Percentiles rank a stretch among this genome's conserved stretches.
Evolutionary conservation across 352 stramenopile species (phyloP).

Genomic region (Globisporangium mamillatum): DNA sequence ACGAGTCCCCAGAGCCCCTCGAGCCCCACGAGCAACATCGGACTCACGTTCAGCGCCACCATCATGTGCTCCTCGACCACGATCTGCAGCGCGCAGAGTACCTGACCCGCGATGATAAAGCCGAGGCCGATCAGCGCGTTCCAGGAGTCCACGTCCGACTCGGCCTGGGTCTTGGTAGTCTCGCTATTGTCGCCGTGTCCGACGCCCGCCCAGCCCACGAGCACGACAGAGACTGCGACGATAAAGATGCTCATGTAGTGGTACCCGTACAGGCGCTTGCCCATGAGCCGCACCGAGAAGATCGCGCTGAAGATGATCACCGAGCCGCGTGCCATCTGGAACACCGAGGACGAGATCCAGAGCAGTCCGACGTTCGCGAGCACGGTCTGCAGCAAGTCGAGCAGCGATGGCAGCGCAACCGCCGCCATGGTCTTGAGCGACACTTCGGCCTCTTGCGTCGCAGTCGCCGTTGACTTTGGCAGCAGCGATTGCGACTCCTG

Average conservation of each 20-base stretch:
- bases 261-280: slow-evolving; percentile 78
- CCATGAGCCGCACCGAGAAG: slow-evolving; percentile 82
- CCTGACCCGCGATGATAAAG: slow-evolving; percentile 78
- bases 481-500: slow-evolving; percentile 16
- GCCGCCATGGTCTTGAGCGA: slow-evolving; percentile 51
- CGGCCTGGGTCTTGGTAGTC: slow-evolving; percentile 13
- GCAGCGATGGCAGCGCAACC: slow-evolving; percentile 66
- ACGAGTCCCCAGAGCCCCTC: slow-evolving; percentile 87
- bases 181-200: slow-evolving; percentile 20
- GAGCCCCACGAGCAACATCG: slow-evolving; percentile 84
- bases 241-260: slow-evolving; percentile 84
- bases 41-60: slow-evolving; percentile 73
- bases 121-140: slow-evolving; percentile 68
- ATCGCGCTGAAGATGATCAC: slow-evolving; percentile 91
- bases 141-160: slow-evolving; percentile 17
- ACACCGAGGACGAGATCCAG: slow-evolving; percentile 88
- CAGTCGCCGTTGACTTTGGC: background rate
- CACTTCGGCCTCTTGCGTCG: slow-evolving; percentile 6
- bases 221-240: slow-evolving; percentile 63
- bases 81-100: slow-evolving; percentile 86
- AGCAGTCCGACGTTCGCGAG: slow-evolving; percentile 84
- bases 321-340: slow-evolving; percentile 88
- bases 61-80: slow-evolving; percentile 90
- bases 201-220: slow-evolving; percentile 71
- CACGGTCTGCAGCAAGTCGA: slow-evolving; percentile 85